phyloP scores from a whole-genome alignment of 2,329 filamentous ascomycete species.

The Zymoseptoria passerinii region DNA sequence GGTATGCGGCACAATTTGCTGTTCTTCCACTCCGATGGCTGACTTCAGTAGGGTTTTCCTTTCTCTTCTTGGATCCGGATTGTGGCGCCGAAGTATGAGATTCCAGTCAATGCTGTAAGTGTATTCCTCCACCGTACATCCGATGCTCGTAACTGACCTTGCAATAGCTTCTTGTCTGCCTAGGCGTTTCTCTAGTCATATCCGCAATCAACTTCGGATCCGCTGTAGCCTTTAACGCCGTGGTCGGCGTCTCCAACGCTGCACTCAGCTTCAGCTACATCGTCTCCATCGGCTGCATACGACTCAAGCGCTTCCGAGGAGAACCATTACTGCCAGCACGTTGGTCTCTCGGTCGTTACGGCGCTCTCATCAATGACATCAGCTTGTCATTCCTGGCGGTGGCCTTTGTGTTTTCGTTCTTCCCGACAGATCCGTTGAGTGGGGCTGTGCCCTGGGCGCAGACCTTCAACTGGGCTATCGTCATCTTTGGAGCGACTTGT shows the following conservation, averaged over 20 bases:
- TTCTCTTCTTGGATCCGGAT: constrained; percentile 28
- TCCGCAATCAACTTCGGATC: constrained; percentile 38
- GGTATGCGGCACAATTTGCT: constrained; percentile 4
- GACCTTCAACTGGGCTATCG: constrained; percentile 28
- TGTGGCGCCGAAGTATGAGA: constrained; percentile 24
- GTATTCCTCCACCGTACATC: not conserved
- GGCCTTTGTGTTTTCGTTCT: constrained; percentile 30
- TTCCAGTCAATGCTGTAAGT: constrained; percentile 27
- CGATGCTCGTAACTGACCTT: constrained; percentile 2
- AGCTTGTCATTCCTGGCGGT: constrained; percentile 25
- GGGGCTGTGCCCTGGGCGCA: constrained; percentile 18
- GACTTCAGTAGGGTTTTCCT: constrained; percentile 23
- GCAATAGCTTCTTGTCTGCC: constrained; percentile 21
- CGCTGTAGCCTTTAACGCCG: constrained; percentile 33
- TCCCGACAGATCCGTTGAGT: constrained; percentile 19
- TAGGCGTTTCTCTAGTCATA: constrained; percentile 28
- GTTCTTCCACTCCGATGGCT: not conserved
- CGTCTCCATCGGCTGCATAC: constrained; percentile 27
- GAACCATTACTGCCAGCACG: constrained; percentile 25
- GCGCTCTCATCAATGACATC: constrained; percentile 28
- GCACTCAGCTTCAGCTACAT: constrained; percentile 29
- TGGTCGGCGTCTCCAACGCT: constrained; percentile 34
- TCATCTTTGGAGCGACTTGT: constrained; percentile 24
- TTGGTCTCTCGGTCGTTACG: constrained; percentile 28
- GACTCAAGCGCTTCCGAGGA: constrained; percentile 25